Evolutionary conservation across 176 grass and related monocot genomes (phyloP).

Genomic region (Olyra latifolia): DNA sequence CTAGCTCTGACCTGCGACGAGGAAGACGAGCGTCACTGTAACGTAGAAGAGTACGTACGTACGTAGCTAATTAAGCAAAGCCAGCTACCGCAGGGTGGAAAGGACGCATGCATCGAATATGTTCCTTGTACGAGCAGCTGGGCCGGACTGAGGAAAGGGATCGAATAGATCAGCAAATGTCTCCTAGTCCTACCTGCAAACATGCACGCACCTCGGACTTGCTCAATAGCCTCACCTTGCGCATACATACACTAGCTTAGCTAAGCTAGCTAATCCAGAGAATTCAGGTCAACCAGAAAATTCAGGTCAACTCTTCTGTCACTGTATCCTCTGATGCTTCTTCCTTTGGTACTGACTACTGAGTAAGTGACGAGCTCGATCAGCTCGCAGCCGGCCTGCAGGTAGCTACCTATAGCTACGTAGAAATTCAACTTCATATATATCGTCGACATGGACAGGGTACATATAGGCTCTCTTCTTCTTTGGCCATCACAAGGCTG

Average conservation of each 20-base stretch:
- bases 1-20: neutral
- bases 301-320: constrained; percentile 34
- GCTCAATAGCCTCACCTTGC: neutral
- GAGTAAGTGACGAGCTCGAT: neutral
- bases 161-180: constrained; percentile 7
- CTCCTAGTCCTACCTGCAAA: constrained; percentile 5
- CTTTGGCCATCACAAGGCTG: constrained; percentile 21
- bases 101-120: constrained; percentile 40
- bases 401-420: neutral
- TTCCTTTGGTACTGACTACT: neutral
- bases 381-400: neutral
- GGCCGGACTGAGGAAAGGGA: constrained; percentile 25
- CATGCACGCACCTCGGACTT: neutral
- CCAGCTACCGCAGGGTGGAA: constrained; percentile 30
- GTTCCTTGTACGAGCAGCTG: constrained; percentile 37
- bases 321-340: neutral
- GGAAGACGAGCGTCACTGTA: neutral
- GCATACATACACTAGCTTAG: neutral
- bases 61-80: neutral
- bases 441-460: neutral
- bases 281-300: neutral
- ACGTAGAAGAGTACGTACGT: constrained; percentile 24
- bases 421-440: neutral
- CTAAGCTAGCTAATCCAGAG: constrained; percentile 8
- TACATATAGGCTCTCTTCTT: neutral